Evolutionary conservation across 768 basidiomycete species (phyloP).

Genomic region (Trametes punicea): DNA sequence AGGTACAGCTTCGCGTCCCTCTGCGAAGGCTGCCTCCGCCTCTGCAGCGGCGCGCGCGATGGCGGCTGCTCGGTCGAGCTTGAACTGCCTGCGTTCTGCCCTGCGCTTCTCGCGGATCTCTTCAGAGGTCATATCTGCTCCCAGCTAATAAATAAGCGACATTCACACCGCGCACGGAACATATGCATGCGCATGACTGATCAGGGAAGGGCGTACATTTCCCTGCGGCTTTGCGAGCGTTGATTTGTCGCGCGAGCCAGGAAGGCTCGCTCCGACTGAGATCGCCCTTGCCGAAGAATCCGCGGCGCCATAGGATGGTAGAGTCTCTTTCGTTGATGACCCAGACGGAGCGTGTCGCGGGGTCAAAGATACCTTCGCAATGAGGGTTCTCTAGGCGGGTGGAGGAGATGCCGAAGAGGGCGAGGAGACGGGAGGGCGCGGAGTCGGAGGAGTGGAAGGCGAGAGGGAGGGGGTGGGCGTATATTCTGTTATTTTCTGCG

Average conservation of each 20-base stretch:
- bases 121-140: conserved; percentile 66
- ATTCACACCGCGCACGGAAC: not conserved
- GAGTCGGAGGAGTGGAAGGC: conserved; percentile 36
- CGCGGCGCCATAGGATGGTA: conserved; percentile 76
- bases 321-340: conserved; percentile 62
- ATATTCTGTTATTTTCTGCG: conserved; percentile 64
- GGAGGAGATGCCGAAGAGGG: conserved; percentile 45
- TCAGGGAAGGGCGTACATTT: conserved; percentile 31
- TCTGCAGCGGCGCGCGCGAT: conserved; percentile 79
- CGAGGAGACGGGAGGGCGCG: conserved; percentile 37
- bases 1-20: conserved; percentile 62
- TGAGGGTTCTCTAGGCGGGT: conserved; percentile 65
- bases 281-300: conserved; percentile 97
- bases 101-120: conserved; percentile 87
- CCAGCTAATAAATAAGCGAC: no score
- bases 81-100: conserved; percentile 88
- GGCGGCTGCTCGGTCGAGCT: conserved; percentile 85
- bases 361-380: conserved; percentile 75
- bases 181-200: not conserved
- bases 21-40: conserved; percentile 72
- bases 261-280: conserved; percentile 93
- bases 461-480: conserved; percentile 68
- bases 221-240: conserved; percentile 54
- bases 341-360: conserved; percentile 85
- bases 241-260: conserved; percentile 82